Evolutionary conservation across 176 grass and related monocot genomes (phyloP), one percentile per base, ranked within the genome.

Genomic region (Carex scoparia): DNA sequence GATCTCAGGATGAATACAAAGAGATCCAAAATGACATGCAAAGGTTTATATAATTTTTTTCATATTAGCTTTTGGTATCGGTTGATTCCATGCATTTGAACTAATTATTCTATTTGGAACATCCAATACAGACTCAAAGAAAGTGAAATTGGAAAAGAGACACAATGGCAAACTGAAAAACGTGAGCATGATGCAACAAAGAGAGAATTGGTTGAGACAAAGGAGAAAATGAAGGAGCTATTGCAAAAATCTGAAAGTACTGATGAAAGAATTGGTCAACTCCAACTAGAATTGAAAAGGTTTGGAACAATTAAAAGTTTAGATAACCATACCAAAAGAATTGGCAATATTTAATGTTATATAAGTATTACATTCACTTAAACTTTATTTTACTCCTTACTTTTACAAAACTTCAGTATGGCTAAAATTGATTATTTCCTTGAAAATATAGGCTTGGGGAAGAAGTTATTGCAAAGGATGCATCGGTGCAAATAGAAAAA

Each of bases 1-100:
- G 88, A 80, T 85, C 82, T 85, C 90, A 90, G 69, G 90, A 92
- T 65, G 86, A 79, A 84, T 92, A 94, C 53, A 72, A 84, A 55
- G 90, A 90, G 23, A 62, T 83, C 46, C 80, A 83, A 49, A 83
- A 68, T 65, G 80, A 83, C 37, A 65, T 83, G 62, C 80, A 83
- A 28, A 83, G 80, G 80, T 83, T 7, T 49, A 15, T 44, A 33
- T 10, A 33, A 31, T 63, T 27, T 68, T 66, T 68, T 68, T 83
- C 0, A 40, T 30, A 65, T 67, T 61, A 19, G 48, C 11, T 40
- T 65, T 55, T n/a, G 12, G 3, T 37, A 62, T 48, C 12, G 19
- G 10, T 83, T 68, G 46, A 65, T 19, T 82, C 14, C n/a, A 83
- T 48, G 11, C 9, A 33, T 5, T 83, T 54, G 40, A 66, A 55